These are phyloP conservation scores for Trichosporon sp. DNA, from an alignment of 1,284 basidiomycete genomes.

Conservation along the genomic window DNA sequence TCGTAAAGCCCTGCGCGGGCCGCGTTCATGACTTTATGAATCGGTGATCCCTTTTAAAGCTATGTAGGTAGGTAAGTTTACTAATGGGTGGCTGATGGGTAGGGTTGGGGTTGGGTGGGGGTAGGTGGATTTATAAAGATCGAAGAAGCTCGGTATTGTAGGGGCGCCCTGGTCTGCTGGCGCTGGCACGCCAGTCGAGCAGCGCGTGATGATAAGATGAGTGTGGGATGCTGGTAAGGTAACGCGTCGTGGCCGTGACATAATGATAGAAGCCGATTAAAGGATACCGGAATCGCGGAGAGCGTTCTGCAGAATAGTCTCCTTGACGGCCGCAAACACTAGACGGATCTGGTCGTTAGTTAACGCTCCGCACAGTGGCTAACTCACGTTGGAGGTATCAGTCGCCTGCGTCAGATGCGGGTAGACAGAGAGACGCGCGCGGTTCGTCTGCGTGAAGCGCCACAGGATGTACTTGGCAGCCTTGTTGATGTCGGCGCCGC, in stretches of 20 bases:
- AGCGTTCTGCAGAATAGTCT: constrained; percentile 81
- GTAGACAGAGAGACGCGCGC: constrained; percentile 83
- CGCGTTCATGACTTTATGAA: background rate
- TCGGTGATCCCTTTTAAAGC: constrained; percentile 1
- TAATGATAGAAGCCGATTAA: constrained; percentile 30
- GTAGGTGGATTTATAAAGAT: background rate
- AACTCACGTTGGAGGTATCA: constrained; percentile 67
- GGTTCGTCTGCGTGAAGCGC: constrained; percentile 94
- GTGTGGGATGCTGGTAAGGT: background rate
- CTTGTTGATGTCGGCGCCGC: constrained; percentile 92
- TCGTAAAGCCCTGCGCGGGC: too few species aligned
- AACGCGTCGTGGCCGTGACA: background rate
- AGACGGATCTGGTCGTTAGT: constrained; percentile 65
- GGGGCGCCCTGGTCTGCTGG: background rate
- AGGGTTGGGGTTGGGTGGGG: too few species aligned
- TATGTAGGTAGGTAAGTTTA: constrained; percentile 3
- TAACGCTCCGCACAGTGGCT: background rate
- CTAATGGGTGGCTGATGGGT: background rate
- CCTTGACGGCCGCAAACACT: constrained; percentile 95
- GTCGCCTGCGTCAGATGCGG: constrained; percentile 73
- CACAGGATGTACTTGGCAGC: constrained; percentile 97
- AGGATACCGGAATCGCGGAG: constrained; percentile 56
- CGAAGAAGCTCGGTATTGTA: constrained; percentile 4
- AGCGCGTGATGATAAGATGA: background rate
- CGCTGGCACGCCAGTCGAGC: background rate